Percentiles rank a stretch among this genome's conserved stretches.
Evolutionary conservation across 2,329 filamentous ascomycete species (phyloP).

Genomic region (Colletotrichum sp.): DNA sequence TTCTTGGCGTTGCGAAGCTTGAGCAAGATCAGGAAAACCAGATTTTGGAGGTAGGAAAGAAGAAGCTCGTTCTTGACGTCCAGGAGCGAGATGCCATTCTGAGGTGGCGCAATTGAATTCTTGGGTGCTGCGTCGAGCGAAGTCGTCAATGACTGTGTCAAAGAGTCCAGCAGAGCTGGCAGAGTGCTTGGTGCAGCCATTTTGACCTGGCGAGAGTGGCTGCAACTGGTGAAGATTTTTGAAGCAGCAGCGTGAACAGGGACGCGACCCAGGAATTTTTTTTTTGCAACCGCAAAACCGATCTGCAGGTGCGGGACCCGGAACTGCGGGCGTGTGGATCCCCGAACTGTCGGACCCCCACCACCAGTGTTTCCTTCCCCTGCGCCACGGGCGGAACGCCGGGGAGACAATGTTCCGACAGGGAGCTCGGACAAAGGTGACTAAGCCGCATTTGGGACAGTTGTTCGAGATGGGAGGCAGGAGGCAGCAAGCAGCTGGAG

Average conservation of each 20-base stretch:
- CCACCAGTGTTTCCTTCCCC: not conserved
- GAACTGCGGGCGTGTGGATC: not conserved
- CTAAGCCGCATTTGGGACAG: conserved; percentile 20
- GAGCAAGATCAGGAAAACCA: conserved; percentile 85
- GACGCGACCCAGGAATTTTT: conserved; percentile 11
- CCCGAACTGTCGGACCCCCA: not conserved
- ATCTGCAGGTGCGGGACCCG: conserved; percentile 12
- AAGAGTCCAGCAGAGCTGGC: conserved; percentile 54
- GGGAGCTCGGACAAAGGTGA: not conserved
- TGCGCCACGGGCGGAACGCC: not conserved
- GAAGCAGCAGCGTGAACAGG: not conserved
- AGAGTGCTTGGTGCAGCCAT: conserved; percentile 58
- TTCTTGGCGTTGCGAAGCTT: conserved; percentile 69
- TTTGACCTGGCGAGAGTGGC: not conserved
- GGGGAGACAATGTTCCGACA: conserved; percentile 3
- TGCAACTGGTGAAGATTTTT: not conserved
- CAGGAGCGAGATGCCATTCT: conserved; percentile 90
- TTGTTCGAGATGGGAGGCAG: conserved; percentile 5
- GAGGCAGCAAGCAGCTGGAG: not conserved
- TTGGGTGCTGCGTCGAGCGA: conserved; percentile 72
- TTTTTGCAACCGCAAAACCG: not conserved
- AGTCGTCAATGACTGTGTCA: conserved; percentile 64
- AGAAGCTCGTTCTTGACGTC: conserved; percentile 98
- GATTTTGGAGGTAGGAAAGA: conserved; percentile 92
- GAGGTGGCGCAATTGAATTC: conserved; percentile 71